These are phyloP conservation scores for Dendrothele bispora DNA, from an alignment of 768 basidiomycete genomes.

Conservation along the genomic window DNA sequence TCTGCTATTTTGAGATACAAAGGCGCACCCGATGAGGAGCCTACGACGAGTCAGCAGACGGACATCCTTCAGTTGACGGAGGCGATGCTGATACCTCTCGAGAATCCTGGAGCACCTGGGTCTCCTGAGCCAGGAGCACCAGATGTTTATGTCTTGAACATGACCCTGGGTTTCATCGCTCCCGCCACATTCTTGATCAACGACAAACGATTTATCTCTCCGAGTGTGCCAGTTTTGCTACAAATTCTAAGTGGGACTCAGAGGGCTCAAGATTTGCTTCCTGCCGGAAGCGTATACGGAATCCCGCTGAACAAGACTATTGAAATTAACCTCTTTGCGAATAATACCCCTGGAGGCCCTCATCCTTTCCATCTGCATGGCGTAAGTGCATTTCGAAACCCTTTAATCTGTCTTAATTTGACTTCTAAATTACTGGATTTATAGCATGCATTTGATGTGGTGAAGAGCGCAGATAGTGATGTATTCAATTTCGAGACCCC, in stretches of 20 bases:
- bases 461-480: constrained; percentile 35
- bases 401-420: neutral
- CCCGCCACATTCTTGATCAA: neutral
- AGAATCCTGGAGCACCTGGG: constrained; percentile 28
- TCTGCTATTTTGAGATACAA: constrained; percentile 40
- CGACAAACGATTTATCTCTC: constrained; percentile 12
- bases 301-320: constrained; percentile 32
- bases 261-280: constrained; percentile 26
- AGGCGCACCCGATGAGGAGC: constrained; percentile 28
- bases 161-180: neutral
- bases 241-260: constrained; percentile 34
- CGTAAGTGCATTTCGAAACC: constrained; percentile 29
- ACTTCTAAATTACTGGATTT: neutral
- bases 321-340: constrained; percentile 32
- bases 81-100: constrained; percentile 26
- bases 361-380: constrained; percentile 52
- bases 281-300: constrained; percentile 26
- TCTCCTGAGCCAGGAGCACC: constrained; percentile 27
- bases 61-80: constrained; percentile 27
- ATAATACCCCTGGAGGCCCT: constrained; percentile 25
- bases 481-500: constrained; percentile 48
- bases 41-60: constrained; percentile 1
- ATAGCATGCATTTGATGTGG: constrained; percentile 43
- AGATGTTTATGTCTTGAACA: constrained; percentile 25
- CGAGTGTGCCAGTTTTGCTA: constrained; percentile 5